Conservation (phyloP, 495 filamentous ascomycete genomes). For the Annulohypoxylon maeteangense region DNA sequence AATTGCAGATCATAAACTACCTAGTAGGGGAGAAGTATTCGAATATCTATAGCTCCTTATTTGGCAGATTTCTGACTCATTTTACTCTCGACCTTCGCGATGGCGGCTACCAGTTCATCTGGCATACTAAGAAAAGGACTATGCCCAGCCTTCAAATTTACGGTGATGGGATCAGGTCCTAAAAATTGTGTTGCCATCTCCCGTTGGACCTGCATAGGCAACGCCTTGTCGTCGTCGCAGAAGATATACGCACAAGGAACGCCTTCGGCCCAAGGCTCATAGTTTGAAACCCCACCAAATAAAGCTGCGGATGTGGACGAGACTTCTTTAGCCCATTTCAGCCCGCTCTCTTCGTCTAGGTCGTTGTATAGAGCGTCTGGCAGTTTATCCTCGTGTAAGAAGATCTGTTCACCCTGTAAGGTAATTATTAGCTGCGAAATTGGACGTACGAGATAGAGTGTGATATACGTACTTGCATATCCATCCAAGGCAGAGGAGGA, state of each 20-base stretch:
- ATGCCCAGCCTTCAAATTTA: neutral
- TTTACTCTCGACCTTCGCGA: neutral
- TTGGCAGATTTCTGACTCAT: neutral
- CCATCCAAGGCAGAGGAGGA: neutral
- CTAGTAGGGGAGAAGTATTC: too few species aligned
- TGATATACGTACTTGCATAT: neutral
- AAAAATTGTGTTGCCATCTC: conserved; percentile 1
- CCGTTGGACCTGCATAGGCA: neutral
- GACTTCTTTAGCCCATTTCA: neutral
- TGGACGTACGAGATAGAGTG: neutral
- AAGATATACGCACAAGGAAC: conserved; percentile 2
- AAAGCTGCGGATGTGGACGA: neutral
- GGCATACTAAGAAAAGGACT: conserved; percentile 8
- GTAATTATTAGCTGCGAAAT: neutral
- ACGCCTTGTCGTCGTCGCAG: neutral
- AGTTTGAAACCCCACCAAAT: neutral
- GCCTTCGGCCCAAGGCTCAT: conserved; percentile 1
- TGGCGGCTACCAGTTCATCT: conserved; percentile 2
- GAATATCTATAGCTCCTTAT: neutral
- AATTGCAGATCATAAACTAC: neutral
- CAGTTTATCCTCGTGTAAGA: neutral
- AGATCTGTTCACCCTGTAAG: neutral
- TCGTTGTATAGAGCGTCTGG: neutral
- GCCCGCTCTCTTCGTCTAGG: neutral
- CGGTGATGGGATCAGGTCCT: neutral